Evolutionary conservation across 257 asterid species (phyloP).

Genomic region (Salvia splendens): DNA sequence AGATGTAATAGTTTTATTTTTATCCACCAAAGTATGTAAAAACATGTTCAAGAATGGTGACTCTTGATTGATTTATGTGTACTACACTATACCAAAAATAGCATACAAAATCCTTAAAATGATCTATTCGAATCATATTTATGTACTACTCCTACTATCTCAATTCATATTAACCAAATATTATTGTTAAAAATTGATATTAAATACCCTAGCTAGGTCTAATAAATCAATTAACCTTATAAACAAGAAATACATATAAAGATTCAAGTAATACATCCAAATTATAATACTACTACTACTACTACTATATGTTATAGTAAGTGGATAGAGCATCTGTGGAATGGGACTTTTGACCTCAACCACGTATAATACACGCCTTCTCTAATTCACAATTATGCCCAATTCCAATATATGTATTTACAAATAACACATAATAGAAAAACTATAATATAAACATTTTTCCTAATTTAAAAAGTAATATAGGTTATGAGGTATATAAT

Average conservation of each 20-base stretch:
- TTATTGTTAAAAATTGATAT: no score
- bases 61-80: background rate
- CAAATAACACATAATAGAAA: no score
- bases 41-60: background rate
- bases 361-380: slow-evolving; percentile 50
- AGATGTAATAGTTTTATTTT: slow-evolving; percentile 36
- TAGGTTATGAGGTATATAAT: no score
- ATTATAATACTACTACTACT: no score
- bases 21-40: slow-evolving; percentile 21
- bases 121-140: no score
- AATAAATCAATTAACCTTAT: no score
- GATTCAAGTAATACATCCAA: background rate
- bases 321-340: background rate
- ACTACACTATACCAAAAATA: background rate
- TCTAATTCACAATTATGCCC: slow-evolving; percentile 24
- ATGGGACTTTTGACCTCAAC: slow-evolving; percentile 23
- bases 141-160: no score
- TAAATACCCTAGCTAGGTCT: no score
- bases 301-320: no score
- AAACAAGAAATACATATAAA: background rate
- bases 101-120: background rate
- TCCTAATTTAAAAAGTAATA: no score
- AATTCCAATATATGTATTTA: background rate
- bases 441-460: no score
- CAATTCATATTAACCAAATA: no score